These are phyloP conservation scores for Monascus purpureus DNA, from an alignment of 495 filamentous ascomycete genomes.

Conservation along the genomic window DNA sequence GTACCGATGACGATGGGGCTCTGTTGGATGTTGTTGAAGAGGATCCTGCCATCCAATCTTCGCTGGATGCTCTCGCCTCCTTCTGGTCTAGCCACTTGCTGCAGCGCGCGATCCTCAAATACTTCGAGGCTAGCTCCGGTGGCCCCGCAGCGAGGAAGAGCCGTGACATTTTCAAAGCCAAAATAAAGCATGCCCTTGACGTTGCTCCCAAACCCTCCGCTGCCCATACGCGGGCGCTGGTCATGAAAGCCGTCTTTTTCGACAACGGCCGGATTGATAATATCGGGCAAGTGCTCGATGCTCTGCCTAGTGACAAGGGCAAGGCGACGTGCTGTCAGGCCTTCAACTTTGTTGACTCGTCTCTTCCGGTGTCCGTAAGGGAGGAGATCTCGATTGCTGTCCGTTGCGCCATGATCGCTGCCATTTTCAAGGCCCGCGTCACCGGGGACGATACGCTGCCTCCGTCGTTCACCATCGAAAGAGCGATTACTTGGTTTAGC, in stretches of 20 bases:
- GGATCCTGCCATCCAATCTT: constrained; percentile 72
- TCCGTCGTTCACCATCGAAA: constrained; percentile 26
- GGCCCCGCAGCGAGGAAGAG: constrained; percentile 23
- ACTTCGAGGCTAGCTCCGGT: constrained; percentile 37
- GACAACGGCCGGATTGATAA: constrained; percentile 29
- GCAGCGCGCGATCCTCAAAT: constrained; percentile 51
- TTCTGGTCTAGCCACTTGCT: constrained; percentile 79
- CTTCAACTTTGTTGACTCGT: constrained; percentile 32
- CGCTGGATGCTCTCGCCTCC: constrained; percentile 77
- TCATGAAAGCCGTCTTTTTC: constrained; percentile 44
- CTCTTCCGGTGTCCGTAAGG: constrained; percentile 34
- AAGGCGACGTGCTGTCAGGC: constrained; percentile 15
- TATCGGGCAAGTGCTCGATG: constrained; percentile 33
- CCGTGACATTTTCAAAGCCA: constrained; percentile 34
- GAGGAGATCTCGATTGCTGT: constrained; percentile 59
- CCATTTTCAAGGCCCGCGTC: constrained; percentile 39
- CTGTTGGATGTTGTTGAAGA: constrained; percentile 76
- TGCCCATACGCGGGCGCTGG: constrained; percentile 62
- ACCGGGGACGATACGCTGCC: constrained; percentile 21
- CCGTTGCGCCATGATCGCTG: constrained; percentile 67
- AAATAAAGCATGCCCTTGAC: constrained; percentile 53
- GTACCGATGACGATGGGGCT: constrained; percentile 45
- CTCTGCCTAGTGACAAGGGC: constrained; percentile 31
- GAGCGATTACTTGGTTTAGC: constrained; percentile 30
- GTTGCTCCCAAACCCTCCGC: constrained; percentile 70